Base-by-base conservation (phyloP, 352 stramenopile genomes). In the Pythium angustatum region DNA sequence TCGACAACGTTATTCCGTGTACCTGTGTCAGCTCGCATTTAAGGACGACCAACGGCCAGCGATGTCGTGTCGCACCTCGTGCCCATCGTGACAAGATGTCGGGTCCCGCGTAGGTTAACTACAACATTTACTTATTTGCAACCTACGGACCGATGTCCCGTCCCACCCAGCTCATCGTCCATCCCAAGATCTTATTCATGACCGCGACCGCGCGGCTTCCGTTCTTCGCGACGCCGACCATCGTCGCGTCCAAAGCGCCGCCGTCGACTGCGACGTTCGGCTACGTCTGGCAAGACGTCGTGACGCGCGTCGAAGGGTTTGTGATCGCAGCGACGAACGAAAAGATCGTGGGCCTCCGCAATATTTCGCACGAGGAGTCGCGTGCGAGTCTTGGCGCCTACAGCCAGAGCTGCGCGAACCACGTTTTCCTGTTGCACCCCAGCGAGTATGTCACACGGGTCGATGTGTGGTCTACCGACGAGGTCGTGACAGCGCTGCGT, bases 391-490 rank as follows among this genome's bases (percentile, higher is more conserved):
- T 62, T 2, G 21, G 5, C 4, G 0, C 22, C 5, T 34, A 34
- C 30, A 3, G 1, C 2, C 5, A 44, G 3, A 15, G 11, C 1
- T 12, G 22, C 3, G 10, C 15, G 10, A 24, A 30, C 5, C 17
- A 40, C 33, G 12, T 48, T 9, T 56, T 63, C 44, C 12, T 63
- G 7, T 33, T 63, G 8, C 47, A 49, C 34, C 21, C 22, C 4
- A 45, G 45, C 33, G 44, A 63, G 31, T 63, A 45, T 19, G 17
- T 63, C 3, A 56, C 44, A 1, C 47, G 56, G 24, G 56, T 57
- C 19, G 48, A 64, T 19, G 44, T 64, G 22, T 30, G 17, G 15
- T 28, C 10, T 17, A 57, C 45, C 8, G 47, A 57, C 11, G 11
- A 9, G 3, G 57, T 28, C 6, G 21, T 56, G 21, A 44, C 24